Percentiles rank a stretch among this genome's conserved stretches.
These are phyloP conservation scores for Boeremia lycopersici DNA, from an alignment of 2,329 filamentous ascomycete species.

Conservation along the genomic window DNA sequence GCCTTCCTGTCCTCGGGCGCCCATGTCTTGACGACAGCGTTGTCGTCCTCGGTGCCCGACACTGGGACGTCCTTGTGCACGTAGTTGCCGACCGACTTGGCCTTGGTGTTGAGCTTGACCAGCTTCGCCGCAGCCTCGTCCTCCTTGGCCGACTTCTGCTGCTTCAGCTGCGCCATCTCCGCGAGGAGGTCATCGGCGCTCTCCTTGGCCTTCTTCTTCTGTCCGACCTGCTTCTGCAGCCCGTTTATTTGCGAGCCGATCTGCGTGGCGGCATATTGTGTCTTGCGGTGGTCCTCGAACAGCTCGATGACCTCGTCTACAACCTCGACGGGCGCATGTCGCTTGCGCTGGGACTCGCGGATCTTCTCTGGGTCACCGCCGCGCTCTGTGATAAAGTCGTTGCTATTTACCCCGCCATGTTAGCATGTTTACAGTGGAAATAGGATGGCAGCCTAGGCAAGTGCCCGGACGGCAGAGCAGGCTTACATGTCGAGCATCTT, in stretches of 20 bases:
- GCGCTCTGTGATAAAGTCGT: constrained; percentile 70
- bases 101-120: constrained; percentile 72
- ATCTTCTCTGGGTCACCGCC: constrained; percentile 92
- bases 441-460: background rate
- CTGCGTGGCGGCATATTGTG: constrained; percentile 79
- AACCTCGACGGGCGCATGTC: constrained; percentile 77
- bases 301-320: constrained; percentile 90
- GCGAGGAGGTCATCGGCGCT: constrained; percentile 79
- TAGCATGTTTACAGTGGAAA: constrained; percentile 9
- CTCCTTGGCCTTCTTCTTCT: constrained; percentile 91
- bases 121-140: constrained; percentile 79
- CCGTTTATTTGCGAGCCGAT: constrained; percentile 85
- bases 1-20: constrained; percentile 74
- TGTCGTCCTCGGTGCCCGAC: constrained; percentile 88
- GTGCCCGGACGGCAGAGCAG: background rate
- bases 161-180: constrained; percentile 77
- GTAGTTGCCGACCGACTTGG: constrained; percentile 85
- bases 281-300: constrained; percentile 83
- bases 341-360: constrained; percentile 84
- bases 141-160: constrained; percentile 80
- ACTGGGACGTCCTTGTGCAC: constrained; percentile 88
- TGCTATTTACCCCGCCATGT: constrained; percentile 42
- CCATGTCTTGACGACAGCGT: constrained; percentile 78
- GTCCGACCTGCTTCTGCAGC: constrained; percentile 85
- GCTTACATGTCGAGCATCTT: constrained; percentile 45